Evolutionary conservation across 306 rosid species (phyloP), one percentile per base, ranked within the genome.

Genomic region (cucumber (Cucumis sativus)): DNA sequence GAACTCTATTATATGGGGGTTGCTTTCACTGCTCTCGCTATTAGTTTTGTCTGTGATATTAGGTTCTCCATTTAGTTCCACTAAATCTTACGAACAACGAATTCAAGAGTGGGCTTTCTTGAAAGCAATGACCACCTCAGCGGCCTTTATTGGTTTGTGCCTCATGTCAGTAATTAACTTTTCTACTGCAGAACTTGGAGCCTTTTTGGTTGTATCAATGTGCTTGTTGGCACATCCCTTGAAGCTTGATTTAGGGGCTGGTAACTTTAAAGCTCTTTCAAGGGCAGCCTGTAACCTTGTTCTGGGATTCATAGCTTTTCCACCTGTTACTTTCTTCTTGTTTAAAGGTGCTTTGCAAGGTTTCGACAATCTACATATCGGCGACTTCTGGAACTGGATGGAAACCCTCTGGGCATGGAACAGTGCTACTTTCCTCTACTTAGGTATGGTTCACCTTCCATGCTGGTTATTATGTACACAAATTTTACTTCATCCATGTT

Each of bases 361-460:
- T 55, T 78, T 67, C 75, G 11, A 66, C 75, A 78, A 82, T 72
- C 13, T 74, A 57, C 79, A 75, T 66, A 81, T 85, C 33, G 86
- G 93, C 65, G 93, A 89, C 55, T 95, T 88, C 86, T 92, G 97
- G 97, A 80, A 80, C 79, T 95, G 98, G 98, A 80, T 88, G 86
- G 97, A 90, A 84, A 87, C 93, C 76, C 97, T 95, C 64, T 95
- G 97, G 97, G 83, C 86, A 55, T 95, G 98, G 97, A 95, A 86
- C 74, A 92, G 98, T 85, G 98, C 97, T 21, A 90, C 97, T 79
- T 95, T 92, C 85, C 91, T 95, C 49, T 95, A 82, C 67, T 79
- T 92, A 18, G 93, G 91, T 77, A 81, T 90, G 84, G 83, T 95
- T 84, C 92, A 95, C 84, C 84, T 95, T 41, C 98, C 98, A 77